A percentile compares a stretch with the other conserved stretches of the same genome.
Conservation (phyloP, 331 rosid species). For the Saraca asoca region DNA sequence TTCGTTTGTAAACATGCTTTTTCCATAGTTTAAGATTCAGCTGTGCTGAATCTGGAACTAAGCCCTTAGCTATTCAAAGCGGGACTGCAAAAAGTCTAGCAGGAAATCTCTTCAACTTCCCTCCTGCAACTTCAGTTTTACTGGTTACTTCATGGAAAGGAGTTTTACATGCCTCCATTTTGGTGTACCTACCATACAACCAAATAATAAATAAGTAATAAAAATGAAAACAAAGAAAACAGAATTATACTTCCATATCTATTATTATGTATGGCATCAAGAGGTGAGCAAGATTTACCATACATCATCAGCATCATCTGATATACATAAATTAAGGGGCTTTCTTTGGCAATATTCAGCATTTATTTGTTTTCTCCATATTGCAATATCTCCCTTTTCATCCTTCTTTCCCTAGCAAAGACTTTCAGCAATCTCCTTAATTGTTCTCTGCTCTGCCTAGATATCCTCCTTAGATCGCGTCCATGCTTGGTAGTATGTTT, state of each 20-base stretch:
- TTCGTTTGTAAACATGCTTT: conserved; percentile 76
- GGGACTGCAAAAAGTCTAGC: conserved; percentile 80
- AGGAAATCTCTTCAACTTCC: conserved; percentile 79
- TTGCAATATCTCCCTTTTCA: conserved; percentile 95
- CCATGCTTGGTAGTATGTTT: conserved; percentile 88
- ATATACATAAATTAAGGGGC: conserved; percentile 48
- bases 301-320: conserved; percentile 69
- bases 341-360: conserved; percentile 66
- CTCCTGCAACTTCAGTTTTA: conserved; percentile 77
- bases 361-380: conserved; percentile 73
- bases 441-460: conserved; percentile 77
- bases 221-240: conserved; percentile 26
- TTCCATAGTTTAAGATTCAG: conserved; percentile 80
- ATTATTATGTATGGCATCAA: background rate
- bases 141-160: conserved; percentile 66
- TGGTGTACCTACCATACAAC: conserved; percentile 66
- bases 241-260: background rate
- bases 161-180: conserved; percentile 75
- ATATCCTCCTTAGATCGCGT: conserved; percentile 75
- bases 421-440: conserved; percentile 78
- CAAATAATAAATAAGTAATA: background rate
- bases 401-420: conserved; percentile 98
- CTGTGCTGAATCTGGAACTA: conserved; percentile 63
- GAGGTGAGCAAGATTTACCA: conserved; percentile 60
- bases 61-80: conserved; percentile 72